phyloP scores from a whole-genome alignment of 108 stramenopile genomes.

The Cyclostephanos invisitatus region DNA sequence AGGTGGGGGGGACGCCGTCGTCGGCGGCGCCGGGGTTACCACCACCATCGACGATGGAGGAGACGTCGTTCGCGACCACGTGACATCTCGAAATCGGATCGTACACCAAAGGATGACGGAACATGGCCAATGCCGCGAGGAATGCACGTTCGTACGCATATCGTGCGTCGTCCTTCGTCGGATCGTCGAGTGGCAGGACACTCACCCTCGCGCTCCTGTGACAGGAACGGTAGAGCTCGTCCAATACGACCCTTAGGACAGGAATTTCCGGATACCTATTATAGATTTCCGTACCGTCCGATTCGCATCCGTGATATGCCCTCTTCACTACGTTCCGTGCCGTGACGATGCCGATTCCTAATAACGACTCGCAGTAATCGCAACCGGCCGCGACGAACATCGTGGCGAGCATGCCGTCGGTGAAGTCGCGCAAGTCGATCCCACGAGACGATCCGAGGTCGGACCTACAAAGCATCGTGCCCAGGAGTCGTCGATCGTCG shows the following conservation, averaged over 20 bases:
- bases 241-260: conserved; percentile 33
- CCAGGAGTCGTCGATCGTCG: conserved; percentile 10
- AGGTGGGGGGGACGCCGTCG: not conserved
- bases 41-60: conserved; percentile 14
- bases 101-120: conserved; percentile 88
- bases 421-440: conserved; percentile 63
- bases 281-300: not conserved
- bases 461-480: conserved; percentile 43
- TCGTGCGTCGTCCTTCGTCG: conserved; percentile 49
- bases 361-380: conserved; percentile 87
- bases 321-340: conserved; percentile 71
- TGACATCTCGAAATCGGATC: conserved; percentile 57
- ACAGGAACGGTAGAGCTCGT: conserved; percentile 40
- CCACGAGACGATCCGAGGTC: conserved; percentile 49
- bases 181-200: conserved; percentile 33
- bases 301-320: conserved; percentile 21
- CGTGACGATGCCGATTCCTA: conserved; percentile 86
- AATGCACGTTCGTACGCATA: conserved; percentile 75
- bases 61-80: conserved; percentile 49
- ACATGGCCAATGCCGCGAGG: conserved; percentile 83
- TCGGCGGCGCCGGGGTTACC: conserved; percentile 20
- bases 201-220: conserved; percentile 27
- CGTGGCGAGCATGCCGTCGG: conserved; percentile 85
- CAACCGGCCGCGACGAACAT: conserved; percentile 95
- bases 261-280: not conserved